Evolutionary conservation across 306 rosid species (phyloP).

Genomic region (Quercus cerris): DNA sequence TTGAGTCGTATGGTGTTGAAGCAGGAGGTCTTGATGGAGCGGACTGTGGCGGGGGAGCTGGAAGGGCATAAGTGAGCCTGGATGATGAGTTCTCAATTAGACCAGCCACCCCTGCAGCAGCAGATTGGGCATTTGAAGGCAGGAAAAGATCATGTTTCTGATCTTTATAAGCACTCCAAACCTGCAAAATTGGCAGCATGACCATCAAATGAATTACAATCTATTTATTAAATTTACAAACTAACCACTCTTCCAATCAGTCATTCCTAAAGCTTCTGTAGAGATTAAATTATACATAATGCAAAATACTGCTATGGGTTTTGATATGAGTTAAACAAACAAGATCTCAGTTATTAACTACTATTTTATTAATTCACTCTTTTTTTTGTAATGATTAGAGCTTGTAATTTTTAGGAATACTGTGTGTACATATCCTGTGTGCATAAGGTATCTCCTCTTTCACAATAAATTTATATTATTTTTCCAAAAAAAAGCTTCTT

Average conservation of each 20-base stretch:
- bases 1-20: slow-evolving; percentile 40
- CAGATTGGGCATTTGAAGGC: slow-evolving; percentile 98
- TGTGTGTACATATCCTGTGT: no score
- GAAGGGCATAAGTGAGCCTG: slow-evolving; percentile 72
- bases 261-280: not conserved
- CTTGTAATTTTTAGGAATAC: no score
- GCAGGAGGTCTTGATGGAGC: slow-evolving; percentile 56
- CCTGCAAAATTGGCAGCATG: slow-evolving; percentile 44
- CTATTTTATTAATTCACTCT: no score
- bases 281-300: not conserved
- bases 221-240: not conserved
- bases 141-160: slow-evolving; percentile 98
- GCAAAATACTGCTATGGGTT: not conserved
- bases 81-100: slow-evolving; percentile 90
- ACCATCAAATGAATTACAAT: not conserved
- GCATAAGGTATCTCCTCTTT: no score
- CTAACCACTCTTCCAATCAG: not conserved
- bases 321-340: not conserved
- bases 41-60: slow-evolving; percentile 76
- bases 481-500: not conserved
- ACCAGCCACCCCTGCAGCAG: slow-evolving; percentile 98
- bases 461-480: no score
- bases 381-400: no score
- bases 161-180: slow-evolving; percentile 99
- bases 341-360: not conserved